These are phyloP conservation scores for Blastobotrys serpentis DNA, from an alignment of 1,139 yeast genomes.

Conservation along the genomic window DNA sequence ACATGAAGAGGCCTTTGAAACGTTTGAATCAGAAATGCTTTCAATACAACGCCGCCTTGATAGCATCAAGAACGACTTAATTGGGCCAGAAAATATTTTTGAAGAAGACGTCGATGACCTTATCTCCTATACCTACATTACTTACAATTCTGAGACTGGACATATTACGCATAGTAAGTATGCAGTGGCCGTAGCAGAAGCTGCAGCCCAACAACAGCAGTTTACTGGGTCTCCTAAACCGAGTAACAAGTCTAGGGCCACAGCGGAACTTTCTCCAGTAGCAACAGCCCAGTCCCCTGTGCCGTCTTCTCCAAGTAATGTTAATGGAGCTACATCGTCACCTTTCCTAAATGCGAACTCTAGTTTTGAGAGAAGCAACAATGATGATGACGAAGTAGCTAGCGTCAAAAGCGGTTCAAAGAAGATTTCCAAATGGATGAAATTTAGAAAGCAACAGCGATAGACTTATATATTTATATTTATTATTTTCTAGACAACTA, in stretches of 20 bases:
- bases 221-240: conserved; percentile 8
- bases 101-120: conserved; percentile 17
- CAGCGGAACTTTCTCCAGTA: neutral
- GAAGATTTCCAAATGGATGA: conserved; percentile 7
- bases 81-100: conserved; percentile 17
- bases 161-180: conserved; percentile 18
- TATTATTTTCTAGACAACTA: neutral
- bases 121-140: conserved; percentile 18
- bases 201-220: conserved; percentile 12
- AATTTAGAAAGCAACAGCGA: conserved; percentile 5
- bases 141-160: conserved; percentile 17
- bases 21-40: conserved; percentile 15
- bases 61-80: conserved; percentile 14
- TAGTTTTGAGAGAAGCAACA: neutral
- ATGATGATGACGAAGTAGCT: neutral
- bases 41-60: conserved; percentile 9
- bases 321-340: neutral
- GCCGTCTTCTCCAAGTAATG: neutral
- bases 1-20: conserved; percentile 18
- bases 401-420: neutral
- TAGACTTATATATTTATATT: neutral
- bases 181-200: conserved; percentile 16
- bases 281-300: neutral
- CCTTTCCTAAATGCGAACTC: neutral
- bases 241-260: neutral